Conservation (phyloP, 305 asterid species). For the Salvia sclarea region DNA sequence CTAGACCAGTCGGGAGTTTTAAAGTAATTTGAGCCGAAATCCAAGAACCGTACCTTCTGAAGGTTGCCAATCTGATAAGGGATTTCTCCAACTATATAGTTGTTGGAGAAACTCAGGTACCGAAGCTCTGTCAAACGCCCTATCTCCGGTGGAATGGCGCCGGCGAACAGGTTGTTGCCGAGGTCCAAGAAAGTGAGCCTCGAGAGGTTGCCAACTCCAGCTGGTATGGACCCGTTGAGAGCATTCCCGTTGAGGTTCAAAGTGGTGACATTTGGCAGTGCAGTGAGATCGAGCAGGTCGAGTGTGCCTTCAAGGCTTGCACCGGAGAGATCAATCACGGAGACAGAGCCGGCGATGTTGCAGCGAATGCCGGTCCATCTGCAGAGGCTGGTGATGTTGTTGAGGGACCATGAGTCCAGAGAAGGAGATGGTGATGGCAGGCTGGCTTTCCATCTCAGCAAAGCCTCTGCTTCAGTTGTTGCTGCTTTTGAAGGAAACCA, state of each 20-base stretch:
- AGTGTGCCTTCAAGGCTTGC: constrained; percentile 43
- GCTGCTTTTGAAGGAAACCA: constrained; percentile 33
- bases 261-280: constrained; percentile 42
- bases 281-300: constrained; percentile 43
- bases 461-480: constrained; percentile 49
- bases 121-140: constrained; percentile 40
- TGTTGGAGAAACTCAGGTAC: constrained; percentile 44
- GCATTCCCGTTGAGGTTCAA: constrained; percentile 50
- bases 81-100: constrained; percentile 38
- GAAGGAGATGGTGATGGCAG: constrained; percentile 37
- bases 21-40: constrained; percentile 49
- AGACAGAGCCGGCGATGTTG: constrained; percentile 44
- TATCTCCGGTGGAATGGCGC: constrained; percentile 46
- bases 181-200: constrained; percentile 50
- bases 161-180: constrained; percentile 40
- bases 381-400: constrained; percentile 51
- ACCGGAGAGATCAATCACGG: constrained; percentile 43
- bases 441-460: constrained; percentile 46
- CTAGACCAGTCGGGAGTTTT: constrained; percentile 53
- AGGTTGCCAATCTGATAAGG: constrained; percentile 53
- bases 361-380: constrained; percentile 64
- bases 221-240: constrained; percentile 60
- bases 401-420: constrained; percentile 59
- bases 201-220: constrained; percentile 46
- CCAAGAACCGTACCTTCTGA: constrained; percentile 40